Evolutionary conservation across 805 yeast genomes (phyloP).

Genomic region (Lachancea cidri): DNA sequence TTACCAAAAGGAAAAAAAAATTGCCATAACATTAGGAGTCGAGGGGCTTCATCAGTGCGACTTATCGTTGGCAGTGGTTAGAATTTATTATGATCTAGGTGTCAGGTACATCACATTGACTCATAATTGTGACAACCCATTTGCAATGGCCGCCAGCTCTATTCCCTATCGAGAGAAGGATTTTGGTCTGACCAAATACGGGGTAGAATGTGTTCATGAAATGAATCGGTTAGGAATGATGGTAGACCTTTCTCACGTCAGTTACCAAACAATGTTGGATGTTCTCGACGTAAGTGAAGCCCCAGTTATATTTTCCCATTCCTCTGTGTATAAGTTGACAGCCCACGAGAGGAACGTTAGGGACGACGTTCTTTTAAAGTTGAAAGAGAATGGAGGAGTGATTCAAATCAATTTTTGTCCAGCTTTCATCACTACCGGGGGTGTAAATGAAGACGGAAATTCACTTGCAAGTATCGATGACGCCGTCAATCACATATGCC

Average conservation of each 20-base stretch:
- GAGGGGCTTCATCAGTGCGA: slow-evolving; percentile 54
- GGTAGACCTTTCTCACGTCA: slow-evolving; percentile 47
- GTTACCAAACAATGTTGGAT: slow-evolving; percentile 44
- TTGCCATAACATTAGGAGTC: slow-evolving; percentile 47
- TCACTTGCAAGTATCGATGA: slow-evolving; percentile 39
- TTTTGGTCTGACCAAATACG: slow-evolving; percentile 40
- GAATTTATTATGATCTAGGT: slow-evolving; percentile 46
- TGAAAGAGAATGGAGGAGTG: slow-evolving; percentile 43
- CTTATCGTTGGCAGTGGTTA: slow-evolving; percentile 42
- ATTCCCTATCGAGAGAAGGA: slow-evolving; percentile 43
- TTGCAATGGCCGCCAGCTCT: slow-evolving; percentile 50
- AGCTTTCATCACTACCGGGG: slow-evolving; percentile 29
- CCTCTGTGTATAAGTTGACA: slow-evolving; percentile 39
- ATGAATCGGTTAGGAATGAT: slow-evolving; percentile 52
- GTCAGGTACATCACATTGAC: slow-evolving; percentile 51
- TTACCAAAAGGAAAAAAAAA: slow-evolving; percentile 30
- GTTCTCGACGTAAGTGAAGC: slow-evolving; percentile 37
- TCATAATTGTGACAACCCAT: slow-evolving; percentile 54
- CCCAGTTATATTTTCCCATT: slow-evolving; percentile 48
- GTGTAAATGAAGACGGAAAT: slow-evolving; percentile 8
- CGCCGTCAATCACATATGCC: slow-evolving; percentile 42
- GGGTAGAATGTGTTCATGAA: slow-evolving; percentile 39
- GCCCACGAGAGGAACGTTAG: slow-evolving; percentile 44
- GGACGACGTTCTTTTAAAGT: slow-evolving; percentile 39
- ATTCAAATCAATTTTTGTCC: slow-evolving; percentile 45